Base-by-base conservation (phyloP, 768 basidiomycete genomes). In the Rossbeevera mucosa region DNA sequence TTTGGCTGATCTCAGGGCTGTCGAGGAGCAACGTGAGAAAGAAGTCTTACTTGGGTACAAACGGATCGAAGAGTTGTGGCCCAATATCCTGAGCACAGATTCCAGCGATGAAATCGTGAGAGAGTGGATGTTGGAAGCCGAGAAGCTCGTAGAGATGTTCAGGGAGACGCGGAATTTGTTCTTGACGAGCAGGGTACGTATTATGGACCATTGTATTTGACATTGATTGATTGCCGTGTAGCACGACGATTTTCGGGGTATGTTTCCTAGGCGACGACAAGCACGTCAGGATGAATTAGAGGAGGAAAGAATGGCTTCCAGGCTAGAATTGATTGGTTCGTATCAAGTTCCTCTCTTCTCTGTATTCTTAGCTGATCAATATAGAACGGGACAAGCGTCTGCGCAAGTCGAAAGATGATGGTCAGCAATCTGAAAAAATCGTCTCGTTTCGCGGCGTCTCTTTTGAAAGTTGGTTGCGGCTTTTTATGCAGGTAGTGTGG, bases 141-240 rank as follows among this genome's bases (percentile, higher is more conserved):
- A 91, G 64, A 86, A 82, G 59, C 74, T 99, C 43, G 79, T 96
- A 4, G 94, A 96, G 54, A 85, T 81, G 66, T 97, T 94, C 71
- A 75, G 95, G 48, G 86, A 93, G 72, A 94, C 94, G 1, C 79
- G 85, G 55, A 81, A 84, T 55, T 65, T 97, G 56, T 99, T 95
- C 64, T 76, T 86, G 59, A 83, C 86, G 2, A 85, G 85, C 25
- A 72, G 85, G 59, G 93, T 93, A 54, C 60, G 82, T 70, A 50
- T 40, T 60, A 78, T 68, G n/a, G 40, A 21, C 33, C 40, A 11
- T 26, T 45, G 30, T 3, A 13, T 51, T 12, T 12, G 40, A 44
- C 20, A 18, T 18, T 31, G 47, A 42, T 50, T 46, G 43, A 59
- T 48, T 28, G 28, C 9, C 43, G 31, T 59, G 48, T 55, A 74